Percentiles rank a stretch among this genome's conserved stretches.
Evolutionary conservation across 139 green algal genomes (phyloP).

Genomic region (Chlamydomonas sp.): DNA sequence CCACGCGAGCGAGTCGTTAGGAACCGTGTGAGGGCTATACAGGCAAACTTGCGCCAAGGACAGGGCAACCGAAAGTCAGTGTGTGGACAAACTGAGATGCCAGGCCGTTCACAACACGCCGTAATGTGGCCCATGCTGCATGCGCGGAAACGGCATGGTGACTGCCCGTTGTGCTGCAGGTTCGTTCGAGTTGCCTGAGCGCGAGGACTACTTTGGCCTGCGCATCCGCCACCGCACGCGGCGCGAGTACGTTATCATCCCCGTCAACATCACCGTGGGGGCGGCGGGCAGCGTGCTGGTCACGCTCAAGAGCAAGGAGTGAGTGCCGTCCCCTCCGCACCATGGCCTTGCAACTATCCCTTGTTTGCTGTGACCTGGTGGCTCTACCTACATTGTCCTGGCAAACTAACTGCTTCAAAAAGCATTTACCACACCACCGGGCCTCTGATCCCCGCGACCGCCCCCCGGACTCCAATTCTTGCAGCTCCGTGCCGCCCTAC

Average conservation of each 20-base stretch:
- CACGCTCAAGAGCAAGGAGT: constrained; percentile 66
- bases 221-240: constrained; percentile 60
- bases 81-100: no score
- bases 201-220: constrained; percentile 86
- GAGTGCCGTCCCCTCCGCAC: background rate
- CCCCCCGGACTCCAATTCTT: background rate
- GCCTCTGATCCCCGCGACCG: no score
- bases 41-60: no score
- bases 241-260: constrained; percentile 79
- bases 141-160: background rate
- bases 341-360: background rate
- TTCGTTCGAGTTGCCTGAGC: constrained; percentile 72
- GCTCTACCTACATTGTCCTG: no score
- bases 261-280: constrained; percentile 86
- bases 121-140: background rate
- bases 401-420: background rate
- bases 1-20: no score
- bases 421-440: background rate
- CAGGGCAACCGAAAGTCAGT: no score
- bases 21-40: no score
- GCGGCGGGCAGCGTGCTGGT: constrained; percentile 67
- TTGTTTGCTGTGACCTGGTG: no score
- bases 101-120: no score
- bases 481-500: constrained; percentile 72
- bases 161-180: constrained; percentile 35